phyloP scores from a whole-genome alignment of 768 basidiomycete genomes.

The Cantharellus anzutake region DNA sequence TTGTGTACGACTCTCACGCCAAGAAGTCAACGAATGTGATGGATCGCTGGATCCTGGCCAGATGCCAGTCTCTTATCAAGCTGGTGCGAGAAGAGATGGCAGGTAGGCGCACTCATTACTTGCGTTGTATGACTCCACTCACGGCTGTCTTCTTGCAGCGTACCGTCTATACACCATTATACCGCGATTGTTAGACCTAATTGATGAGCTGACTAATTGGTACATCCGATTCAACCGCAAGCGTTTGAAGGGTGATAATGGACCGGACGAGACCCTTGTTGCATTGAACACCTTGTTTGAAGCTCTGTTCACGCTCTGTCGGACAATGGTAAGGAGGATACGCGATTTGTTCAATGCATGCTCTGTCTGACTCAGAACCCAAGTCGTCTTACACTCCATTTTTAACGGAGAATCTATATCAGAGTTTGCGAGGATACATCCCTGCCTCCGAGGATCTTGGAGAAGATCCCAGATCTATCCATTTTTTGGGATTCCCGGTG shows the following conservation, averaged over 20 bases:
- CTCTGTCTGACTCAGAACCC: background rate
- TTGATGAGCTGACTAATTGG: constrained; percentile 97
- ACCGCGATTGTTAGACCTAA: constrained; percentile 75
- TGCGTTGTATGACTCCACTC: background rate
- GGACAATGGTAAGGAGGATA: constrained; percentile 61
- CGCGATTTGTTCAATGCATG: background rate
- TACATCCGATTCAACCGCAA: constrained; percentile 98
- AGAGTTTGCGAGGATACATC: constrained; percentile 70
- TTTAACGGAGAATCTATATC: constrained; percentile 92
- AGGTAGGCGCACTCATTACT: constrained; percentile 20
- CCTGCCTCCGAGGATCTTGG: constrained; percentile 49
- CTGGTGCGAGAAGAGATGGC: constrained; percentile 90
- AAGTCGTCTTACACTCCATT: constrained; percentile 98
- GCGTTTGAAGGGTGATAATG: constrained; percentile 87
- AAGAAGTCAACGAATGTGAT: constrained; percentile 80
- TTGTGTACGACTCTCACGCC: constrained; percentile 76
- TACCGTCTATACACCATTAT: constrained; percentile 97
- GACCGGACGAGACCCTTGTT: constrained; percentile 64
- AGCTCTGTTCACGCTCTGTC: constrained; percentile 79
- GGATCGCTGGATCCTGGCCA: constrained; percentile 95
- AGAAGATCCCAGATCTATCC: constrained; percentile 72
- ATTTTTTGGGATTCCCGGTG: constrained; percentile 87
- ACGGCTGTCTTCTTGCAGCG: constrained; percentile 18
- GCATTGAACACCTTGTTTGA: constrained; percentile 96
- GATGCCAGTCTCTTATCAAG: constrained; percentile 92